Percentiles rank a stretch among this genome's conserved stretches.
phyloP scores from a whole-genome alignment of 2,329 filamentous ascomycete genomes.

The Coniochaeta pulveracea region DNA sequence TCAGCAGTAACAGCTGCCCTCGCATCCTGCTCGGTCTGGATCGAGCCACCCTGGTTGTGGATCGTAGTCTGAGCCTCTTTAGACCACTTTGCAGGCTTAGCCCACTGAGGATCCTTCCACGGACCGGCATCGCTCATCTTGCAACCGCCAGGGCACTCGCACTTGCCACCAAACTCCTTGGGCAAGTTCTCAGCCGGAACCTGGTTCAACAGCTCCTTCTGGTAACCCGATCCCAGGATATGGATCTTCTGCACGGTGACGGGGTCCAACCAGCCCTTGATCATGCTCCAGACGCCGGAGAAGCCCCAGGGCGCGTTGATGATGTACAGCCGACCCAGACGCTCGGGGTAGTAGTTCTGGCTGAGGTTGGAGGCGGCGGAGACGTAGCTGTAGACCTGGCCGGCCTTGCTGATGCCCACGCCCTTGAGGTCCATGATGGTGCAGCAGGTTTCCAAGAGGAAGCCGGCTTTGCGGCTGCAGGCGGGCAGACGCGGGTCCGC shows the following conservation, averaged over 20 bases:
- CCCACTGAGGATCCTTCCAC: conserved; percentile 66
- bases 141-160: conserved; percentile 75
- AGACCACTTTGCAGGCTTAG: conserved; percentile 54
- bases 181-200: conserved; percentile 86
- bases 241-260: conserved; percentile 96
- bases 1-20: conserved; percentile 20
- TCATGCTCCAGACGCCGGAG: conserved; percentile 68
- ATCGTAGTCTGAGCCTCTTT: conserved; percentile 28
- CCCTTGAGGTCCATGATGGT: conserved; percentile 97
- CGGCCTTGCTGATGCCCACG: conserved; percentile 71
- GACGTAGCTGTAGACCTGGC: conserved; percentile 81
- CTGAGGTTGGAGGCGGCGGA: conserved; percentile 76
- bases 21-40: conserved; percentile 22
- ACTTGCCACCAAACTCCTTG: conserved; percentile 71
- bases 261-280: conserved; percentile 93
- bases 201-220: conserved; percentile 74
- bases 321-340: conserved; percentile 87
- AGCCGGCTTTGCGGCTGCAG: conserved; percentile 82
- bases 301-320: conserved; percentile 99
- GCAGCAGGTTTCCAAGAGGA: conserved; percentile 94
- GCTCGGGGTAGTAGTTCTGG: conserved; percentile 98
- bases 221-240: conserved; percentile 71
- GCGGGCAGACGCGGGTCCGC: conserved; percentile 87
- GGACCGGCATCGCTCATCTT: conserved; percentile 80
- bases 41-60: conserved; percentile 19